Conservation (phyloP, 176 grass and related monocot genomes). For the Musa schizocarpa region DNA sequence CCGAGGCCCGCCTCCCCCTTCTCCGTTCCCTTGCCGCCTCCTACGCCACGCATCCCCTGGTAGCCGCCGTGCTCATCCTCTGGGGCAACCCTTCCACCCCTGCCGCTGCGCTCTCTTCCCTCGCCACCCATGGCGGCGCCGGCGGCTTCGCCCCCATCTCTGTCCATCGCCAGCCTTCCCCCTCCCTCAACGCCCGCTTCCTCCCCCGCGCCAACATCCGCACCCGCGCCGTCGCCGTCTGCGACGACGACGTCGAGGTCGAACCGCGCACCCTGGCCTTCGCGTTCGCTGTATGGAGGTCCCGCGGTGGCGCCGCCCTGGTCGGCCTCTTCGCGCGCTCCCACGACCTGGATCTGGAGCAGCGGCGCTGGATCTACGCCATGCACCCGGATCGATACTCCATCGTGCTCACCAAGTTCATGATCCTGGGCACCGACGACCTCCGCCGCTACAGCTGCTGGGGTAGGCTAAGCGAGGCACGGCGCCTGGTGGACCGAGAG, state of each 20-base stretch:
- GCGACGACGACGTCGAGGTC: conserved; percentile 59
- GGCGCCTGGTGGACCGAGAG: conserved; percentile 45
- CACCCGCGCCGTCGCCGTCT: conserved; percentile 45
- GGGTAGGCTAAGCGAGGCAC: conserved; percentile 40
- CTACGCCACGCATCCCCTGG: conserved; percentile 45
- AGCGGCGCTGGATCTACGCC: conserved; percentile 54
- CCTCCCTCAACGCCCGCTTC: conserved; percentile 84
- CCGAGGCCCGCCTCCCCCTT: conserved; percentile 52
- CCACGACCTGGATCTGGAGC: conserved; percentile 58
- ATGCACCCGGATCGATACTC: conserved; percentile 60
- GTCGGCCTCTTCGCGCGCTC: conserved; percentile 76
- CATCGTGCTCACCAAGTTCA: conserved; percentile 79
- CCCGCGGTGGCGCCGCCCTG: conserved; percentile 10
- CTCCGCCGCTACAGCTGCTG: conserved; percentile 61
- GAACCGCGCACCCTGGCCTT: conserved; percentile 42
- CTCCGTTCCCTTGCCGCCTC: conserved; percentile 43
- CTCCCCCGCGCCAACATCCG: conserved; percentile 47
- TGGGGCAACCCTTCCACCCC: conserved; percentile 70
- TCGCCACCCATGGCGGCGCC: conserved; percentile 23
- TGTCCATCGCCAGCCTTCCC: conserved; percentile 35
- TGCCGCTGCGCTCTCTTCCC: conserved; percentile 6
- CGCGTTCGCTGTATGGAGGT: conserved; percentile 46
- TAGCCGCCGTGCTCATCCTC: conserved; percentile 46
- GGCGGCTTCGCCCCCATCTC: conserved; percentile 14
- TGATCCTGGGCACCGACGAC: conserved; percentile 41